These are phyloP conservation scores for Axilococcus clingmanii DNA, from an alignment of 139 green algal genomes.

Conservation along the genomic window DNA sequence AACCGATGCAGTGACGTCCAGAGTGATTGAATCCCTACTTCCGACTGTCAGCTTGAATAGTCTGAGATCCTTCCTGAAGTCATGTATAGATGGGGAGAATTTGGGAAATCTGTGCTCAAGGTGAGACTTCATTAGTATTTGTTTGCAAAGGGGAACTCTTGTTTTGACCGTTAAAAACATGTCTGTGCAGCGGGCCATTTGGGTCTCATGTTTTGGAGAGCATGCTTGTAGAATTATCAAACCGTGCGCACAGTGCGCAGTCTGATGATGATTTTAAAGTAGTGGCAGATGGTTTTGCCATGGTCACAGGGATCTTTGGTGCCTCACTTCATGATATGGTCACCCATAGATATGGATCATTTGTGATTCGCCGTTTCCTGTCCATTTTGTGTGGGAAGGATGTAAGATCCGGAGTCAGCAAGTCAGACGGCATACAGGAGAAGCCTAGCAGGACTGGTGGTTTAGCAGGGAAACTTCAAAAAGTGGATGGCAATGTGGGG, in stretches of 20 bases:
- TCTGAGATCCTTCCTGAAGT: constrained; percentile 14
- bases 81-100: constrained; percentile 19
- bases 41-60: constrained; percentile 10
- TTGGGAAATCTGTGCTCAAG: constrained; percentile 21
- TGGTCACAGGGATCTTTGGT: constrained; percentile 13
- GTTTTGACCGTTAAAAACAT: background rate
- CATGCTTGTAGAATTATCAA: constrained; percentile 20
- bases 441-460: too few species aligned
- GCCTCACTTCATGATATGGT: constrained; percentile 41
- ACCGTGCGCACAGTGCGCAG: constrained; percentile 1
- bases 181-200: constrained; percentile 47
- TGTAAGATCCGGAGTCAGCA: too few species aligned
- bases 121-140: constrained; percentile 5
- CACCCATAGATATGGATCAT: constrained; percentile 43
- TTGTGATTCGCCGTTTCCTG: constrained; percentile 54
- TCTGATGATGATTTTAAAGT: constrained; percentile 1
- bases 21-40: constrained; percentile 58
- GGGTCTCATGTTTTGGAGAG: constrained; percentile 62
- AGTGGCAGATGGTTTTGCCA: constrained; percentile 10
- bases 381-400: constrained; percentile 39
- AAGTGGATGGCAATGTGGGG: too few species aligned
- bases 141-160: constrained; percentile 2
- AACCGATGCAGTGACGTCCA: constrained; percentile 35
- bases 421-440: too few species aligned
- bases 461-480: too few species aligned